Conservation (phyloP, 805 yeast genomes). For the Wickerhamiella domercqiae region DNA sequence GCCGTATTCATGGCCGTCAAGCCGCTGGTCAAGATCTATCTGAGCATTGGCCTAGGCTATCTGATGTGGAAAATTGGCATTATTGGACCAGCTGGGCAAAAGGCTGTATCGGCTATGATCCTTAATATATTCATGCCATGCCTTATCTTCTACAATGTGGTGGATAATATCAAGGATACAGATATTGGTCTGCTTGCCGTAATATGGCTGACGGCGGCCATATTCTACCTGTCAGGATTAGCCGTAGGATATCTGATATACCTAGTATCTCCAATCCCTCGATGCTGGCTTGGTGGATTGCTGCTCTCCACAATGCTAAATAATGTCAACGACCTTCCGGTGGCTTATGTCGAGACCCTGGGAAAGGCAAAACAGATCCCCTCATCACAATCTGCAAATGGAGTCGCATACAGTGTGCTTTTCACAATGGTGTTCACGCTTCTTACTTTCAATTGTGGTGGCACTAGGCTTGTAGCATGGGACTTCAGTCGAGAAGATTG, state of each 20-base stretch:
- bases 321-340: conserved; percentile 70
- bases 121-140: conserved; percentile 61
- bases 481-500: conserved; percentile 38
- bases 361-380: conserved; percentile 46
- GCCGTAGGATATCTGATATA: conserved; percentile 28
- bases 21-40: conserved; percentile 73
- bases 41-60: conserved; percentile 55
- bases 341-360: conserved; percentile 56
- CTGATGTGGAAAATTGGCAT: conserved; percentile 46
- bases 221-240: conserved; percentile 34
- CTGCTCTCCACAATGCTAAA: conserved; percentile 61
- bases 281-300: conserved; percentile 62
- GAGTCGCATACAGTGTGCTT: conserved; percentile 72
- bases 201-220: conserved; percentile 33
- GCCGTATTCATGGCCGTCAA: conserved; percentile 66
- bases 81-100: conserved; percentile 26
- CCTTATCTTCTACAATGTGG: conserved; percentile 59
- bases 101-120: conserved; percentile 51
- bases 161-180: conserved; percentile 44
- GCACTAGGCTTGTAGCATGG: conserved; percentile 49
- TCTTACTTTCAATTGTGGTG: conserved; percentile 60
- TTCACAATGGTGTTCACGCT: conserved; percentile 55
- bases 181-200: conserved; percentile 63
- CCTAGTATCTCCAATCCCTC: conserved; percentile 44
- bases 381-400: conserved; percentile 45